phyloP scores from a whole-genome alignment of 768 basidiomycete genomes.

The Austroboletus eburneus region DNA sequence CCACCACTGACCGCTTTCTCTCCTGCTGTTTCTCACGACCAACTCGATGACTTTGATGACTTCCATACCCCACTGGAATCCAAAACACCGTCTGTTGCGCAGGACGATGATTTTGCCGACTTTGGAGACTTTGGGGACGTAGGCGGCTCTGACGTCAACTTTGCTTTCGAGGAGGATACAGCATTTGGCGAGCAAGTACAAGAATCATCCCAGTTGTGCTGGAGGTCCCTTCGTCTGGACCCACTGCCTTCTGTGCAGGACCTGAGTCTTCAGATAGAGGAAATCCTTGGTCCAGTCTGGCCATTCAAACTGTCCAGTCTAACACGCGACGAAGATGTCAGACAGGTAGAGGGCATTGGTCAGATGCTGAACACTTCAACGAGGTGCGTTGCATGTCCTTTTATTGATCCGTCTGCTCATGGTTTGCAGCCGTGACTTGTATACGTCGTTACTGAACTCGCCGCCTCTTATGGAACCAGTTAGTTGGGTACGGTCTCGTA shows the following conservation, averaged over 20 bases:
- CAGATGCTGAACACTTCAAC: slow-evolving; percentile 74
- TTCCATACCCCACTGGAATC: slow-evolving; percentile 48
- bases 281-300: slow-evolving; percentile 67
- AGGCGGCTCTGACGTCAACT: slow-evolving; percentile 35
- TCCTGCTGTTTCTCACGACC: slow-evolving; percentile 29
- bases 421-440: slow-evolving; percentile 65
- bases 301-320: slow-evolving; percentile 45
- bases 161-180: slow-evolving; percentile 35
- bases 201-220: slow-evolving; percentile 39
- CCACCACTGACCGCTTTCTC: slow-evolving; percentile 22
- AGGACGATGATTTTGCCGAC: slow-evolving; percentile 80
- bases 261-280: slow-evolving; percentile 59
- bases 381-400: slow-evolving; percentile 47
- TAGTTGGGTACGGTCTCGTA: slow-evolving; percentile 91
- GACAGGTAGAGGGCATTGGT: slow-evolving; percentile 74
- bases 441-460: slow-evolving; percentile 64
- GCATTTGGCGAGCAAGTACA: slow-evolving; percentile 11
- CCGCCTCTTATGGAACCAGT: slow-evolving; percentile 79
- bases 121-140: slow-evolving; percentile 85
- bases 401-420: slow-evolving; percentile 19
- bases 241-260: slow-evolving; percentile 57
- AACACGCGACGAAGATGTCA: slow-evolving; percentile 66
- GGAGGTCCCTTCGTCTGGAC: slow-evolving; percentile 63
- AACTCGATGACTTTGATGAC: slow-evolving; percentile 51
- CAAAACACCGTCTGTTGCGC: slow-evolving; percentile 34